A percentile compares a stretch with the other conserved stretches of the same genome.
These are phyloP conservation scores for Emmonsiellopsis sp. DNA, from an alignment of 2,329 filamentous ascomycete species.

Conservation along the genomic window DNA sequence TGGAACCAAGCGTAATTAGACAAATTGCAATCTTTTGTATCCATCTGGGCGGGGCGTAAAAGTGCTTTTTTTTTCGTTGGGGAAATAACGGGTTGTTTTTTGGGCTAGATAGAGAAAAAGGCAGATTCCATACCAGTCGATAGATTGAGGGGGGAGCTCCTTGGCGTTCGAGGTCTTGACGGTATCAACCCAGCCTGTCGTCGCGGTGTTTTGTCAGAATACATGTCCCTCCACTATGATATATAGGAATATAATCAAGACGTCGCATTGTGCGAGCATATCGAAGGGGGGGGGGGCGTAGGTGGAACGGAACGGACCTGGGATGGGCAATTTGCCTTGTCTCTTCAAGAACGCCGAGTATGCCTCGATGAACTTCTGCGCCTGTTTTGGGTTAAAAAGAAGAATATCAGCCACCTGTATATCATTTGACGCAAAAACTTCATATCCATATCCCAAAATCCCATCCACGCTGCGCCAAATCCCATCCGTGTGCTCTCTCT, in stretches of 20 bases:
- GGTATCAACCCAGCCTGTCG: slow-evolving; percentile 90
- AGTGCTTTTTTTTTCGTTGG: background rate
- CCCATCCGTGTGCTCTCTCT: background rate
- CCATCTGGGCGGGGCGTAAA: background rate
- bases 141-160: slow-evolving; percentile 95
- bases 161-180: slow-evolving; percentile 97
- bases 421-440: background rate
- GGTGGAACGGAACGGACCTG: slow-evolving; percentile 43
- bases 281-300: background rate
- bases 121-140: slow-evolving; percentile 72
- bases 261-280: slow-evolving; percentile 6
- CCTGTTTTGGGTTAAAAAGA: slow-evolving; percentile 30
- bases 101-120: background rate
- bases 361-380: slow-evolving; percentile 59
- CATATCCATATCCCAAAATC: slow-evolving; percentile 1
- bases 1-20: background rate
- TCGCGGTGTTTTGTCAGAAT: background rate
- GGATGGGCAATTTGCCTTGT: slow-evolving; percentile 61
- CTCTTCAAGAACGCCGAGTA: slow-evolving; percentile 63
- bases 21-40: background rate
- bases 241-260: slow-evolving; percentile 10
- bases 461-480: background rate
- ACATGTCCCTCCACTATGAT: background rate
- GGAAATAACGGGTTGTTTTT: background rate
- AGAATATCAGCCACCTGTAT: slow-evolving; percentile 6